phyloP scores from a whole-genome alignment of 2,329 filamentous ascomycete species.

The Lomentospora prolificans region DNA sequence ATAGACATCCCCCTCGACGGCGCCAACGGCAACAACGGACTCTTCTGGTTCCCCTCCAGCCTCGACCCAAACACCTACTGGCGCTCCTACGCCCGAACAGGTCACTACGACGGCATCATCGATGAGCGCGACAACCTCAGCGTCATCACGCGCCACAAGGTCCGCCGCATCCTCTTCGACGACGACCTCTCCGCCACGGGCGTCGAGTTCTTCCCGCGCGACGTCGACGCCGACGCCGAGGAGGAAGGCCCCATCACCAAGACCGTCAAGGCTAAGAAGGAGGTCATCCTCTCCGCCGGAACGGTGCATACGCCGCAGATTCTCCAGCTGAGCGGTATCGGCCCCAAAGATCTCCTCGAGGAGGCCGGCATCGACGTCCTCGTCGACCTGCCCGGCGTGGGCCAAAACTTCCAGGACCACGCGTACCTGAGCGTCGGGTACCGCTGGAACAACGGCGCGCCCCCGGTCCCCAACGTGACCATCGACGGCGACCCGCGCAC shows the following conservation, averaged over 20 bases:
- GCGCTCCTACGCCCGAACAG: slow-evolving; percentile 18
- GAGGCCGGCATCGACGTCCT: slow-evolving; percentile 25
- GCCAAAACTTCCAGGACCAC: slow-evolving; percentile 31
- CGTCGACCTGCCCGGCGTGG: slow-evolving; percentile 33
- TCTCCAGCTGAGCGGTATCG: slow-evolving; percentile 34
- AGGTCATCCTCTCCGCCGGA: slow-evolving; percentile 27
- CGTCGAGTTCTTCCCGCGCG: slow-evolving; percentile 15
- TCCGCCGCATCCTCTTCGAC: slow-evolving; percentile 27
- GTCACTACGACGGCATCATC: slow-evolving; percentile 17
- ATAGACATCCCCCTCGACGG: slow-evolving; percentile 17
- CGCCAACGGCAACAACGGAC: slow-evolving; percentile 16
- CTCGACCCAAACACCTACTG: slow-evolving; percentile 15
- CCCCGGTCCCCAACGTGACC: slow-evolving; percentile 1
- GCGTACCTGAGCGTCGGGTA: slow-evolving; percentile 16
- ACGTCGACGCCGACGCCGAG: slow-evolving; percentile 10
- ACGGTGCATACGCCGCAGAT: slow-evolving; percentile 28
- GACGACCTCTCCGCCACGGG: slow-evolving; percentile 20
- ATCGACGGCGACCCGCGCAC: slow-evolving; percentile 6
- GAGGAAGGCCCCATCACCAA: slow-evolving; percentile 13
- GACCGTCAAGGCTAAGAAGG: slow-evolving; percentile 19
- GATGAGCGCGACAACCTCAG: slow-evolving; percentile 12
- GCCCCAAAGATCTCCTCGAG: slow-evolving; percentile 23
- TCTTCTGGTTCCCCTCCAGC: slow-evolving; percentile 19
- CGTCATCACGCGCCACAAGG: slow-evolving; percentile 19
- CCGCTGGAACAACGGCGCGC: slow-evolving; percentile 10